Conservation (phyloP, 331 rosid genomes). For the Rhamnella rubrinervis region DNA sequence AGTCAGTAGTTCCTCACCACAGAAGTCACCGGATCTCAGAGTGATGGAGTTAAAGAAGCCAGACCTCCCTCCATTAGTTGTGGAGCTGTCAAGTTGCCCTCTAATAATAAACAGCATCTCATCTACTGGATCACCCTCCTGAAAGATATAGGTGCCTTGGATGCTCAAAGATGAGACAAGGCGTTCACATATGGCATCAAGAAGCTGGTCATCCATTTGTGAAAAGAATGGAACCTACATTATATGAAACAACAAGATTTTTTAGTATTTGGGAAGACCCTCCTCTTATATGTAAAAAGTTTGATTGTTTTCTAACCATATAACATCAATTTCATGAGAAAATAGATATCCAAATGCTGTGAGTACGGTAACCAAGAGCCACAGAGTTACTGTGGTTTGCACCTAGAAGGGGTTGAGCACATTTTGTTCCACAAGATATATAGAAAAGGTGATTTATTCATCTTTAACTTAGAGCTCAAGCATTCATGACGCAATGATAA, state of each 20-base stretch:
- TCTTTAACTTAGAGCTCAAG: background rate
- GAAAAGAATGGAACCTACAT: conserved; percentile 86
- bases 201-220: conserved; percentile 92
- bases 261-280: background rate
- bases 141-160: conserved; percentile 64
- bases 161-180: conserved; percentile 76
- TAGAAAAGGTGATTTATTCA: background rate
- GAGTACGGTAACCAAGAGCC: too few species aligned
- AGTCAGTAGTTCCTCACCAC: conserved; percentile 84
- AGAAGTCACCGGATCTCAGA: conserved; percentile 81
- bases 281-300: background rate
- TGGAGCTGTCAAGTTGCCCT: conserved; percentile 88
- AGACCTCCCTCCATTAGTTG: conserved; percentile 77
- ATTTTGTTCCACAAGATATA: background rate
- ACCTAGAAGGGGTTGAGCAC: background rate
- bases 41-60: conserved; percentile 84
- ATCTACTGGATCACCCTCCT: conserved; percentile 76
- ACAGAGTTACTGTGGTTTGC: too few species aligned
- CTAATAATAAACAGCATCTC: conserved; percentile 88
- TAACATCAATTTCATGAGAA: too few species aligned
- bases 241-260: conserved; percentile 14
- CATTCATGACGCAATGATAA: background rate
- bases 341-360: too few species aligned
- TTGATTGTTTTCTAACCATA: too few species aligned
- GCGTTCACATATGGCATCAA: conserved; percentile 92